These are phyloP conservation scores for Dactylonectria macrodidyma DNA, from an alignment of 2,329 filamentous ascomycete species.

Conservation along the genomic window DNA sequence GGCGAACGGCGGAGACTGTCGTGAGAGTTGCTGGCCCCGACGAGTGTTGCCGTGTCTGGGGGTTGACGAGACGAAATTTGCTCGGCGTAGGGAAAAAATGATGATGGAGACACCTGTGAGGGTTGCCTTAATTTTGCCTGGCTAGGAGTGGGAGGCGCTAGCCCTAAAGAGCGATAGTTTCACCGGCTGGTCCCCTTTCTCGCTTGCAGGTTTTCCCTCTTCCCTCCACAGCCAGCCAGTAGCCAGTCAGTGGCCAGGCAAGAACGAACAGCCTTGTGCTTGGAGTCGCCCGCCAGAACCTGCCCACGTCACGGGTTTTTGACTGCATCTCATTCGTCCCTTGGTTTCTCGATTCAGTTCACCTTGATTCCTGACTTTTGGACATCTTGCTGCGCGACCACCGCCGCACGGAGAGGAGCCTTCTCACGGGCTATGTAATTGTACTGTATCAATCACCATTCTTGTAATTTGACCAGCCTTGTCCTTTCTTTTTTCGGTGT, in stretches of 20 bases:
- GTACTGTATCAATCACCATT: constrained; percentile 11
- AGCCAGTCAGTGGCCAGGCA: background rate
- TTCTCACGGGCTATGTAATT: constrained; percentile 16
- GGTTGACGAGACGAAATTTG: constrained; percentile 61
- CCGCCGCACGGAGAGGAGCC: constrained; percentile 3
- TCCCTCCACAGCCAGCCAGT: constrained; percentile 24
- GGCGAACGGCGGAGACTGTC: constrained; percentile 37
- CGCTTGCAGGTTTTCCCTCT: constrained; percentile 43
- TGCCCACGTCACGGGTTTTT: constrained; percentile 28
- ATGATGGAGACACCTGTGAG: constrained; percentile 56
- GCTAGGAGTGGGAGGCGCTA: constrained; percentile 60
- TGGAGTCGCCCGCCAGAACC: background rate
- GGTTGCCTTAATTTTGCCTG: constrained; percentile 62
- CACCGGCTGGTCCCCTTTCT: constrained; percentile 36
- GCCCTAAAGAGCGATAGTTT: constrained; percentile 44
- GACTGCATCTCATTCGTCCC: constrained; percentile 26
- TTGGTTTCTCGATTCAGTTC: background rate
- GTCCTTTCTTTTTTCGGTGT: background rate
- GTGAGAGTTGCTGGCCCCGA: constrained; percentile 53
- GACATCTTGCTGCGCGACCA: constrained; percentile 16
- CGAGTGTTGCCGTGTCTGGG: constrained; percentile 59
- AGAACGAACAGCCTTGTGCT: constrained; percentile 4
- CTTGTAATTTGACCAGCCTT: constrained; percentile 39
- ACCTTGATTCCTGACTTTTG: constrained; percentile 10
- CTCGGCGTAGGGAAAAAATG: constrained; percentile 58